phyloP scores from a whole-genome alignment of 768 basidiomycete species.

The Suillus plorans region DNA sequence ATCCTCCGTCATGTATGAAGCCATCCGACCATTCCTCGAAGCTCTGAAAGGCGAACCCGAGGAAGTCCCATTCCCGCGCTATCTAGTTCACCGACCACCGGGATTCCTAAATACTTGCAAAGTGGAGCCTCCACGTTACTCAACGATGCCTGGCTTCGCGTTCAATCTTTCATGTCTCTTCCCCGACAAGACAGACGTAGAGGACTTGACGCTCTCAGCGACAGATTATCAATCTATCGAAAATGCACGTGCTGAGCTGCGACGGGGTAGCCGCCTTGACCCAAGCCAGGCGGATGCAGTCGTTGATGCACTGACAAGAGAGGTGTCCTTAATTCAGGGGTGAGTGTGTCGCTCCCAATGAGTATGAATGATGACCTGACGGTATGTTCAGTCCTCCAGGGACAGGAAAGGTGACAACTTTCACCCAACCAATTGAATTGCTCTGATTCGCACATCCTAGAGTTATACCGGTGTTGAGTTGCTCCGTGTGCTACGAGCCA shows the following conservation, averaged over 20 bases:
- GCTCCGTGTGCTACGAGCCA: constrained; percentile 59
- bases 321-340: constrained; percentile 75
- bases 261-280: constrained; percentile 54
- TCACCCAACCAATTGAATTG: neutral
- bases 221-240: constrained; percentile 44
- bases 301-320: constrained; percentile 55
- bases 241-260: constrained; percentile 47
- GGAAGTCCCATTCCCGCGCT: constrained; percentile 51
- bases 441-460: constrained; percentile 29
- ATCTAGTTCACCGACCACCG: constrained; percentile 46
- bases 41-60: constrained; percentile 58
- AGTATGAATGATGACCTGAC: neutral
- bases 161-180: constrained; percentile 61
- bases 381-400: constrained; percentile 60
- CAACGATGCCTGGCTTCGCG: constrained; percentile 51
- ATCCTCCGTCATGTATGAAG: constrained; percentile 64
- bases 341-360: constrained; percentile 25
- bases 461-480: constrained; percentile 71
- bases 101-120: constrained; percentile 32
- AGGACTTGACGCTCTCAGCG: constrained; percentile 41
- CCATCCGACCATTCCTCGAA: constrained; percentile 67
- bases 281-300: constrained; percentile 71
- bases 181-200: constrained; percentile 35
- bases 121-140: constrained; percentile 55
- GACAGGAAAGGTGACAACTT: constrained; percentile 61